Percentiles rank a stretch among this genome's conserved stretches.
phyloP scores from a whole-genome alignment of 148 eudicot species.

The Fagopyrum esculentum region DNA sequence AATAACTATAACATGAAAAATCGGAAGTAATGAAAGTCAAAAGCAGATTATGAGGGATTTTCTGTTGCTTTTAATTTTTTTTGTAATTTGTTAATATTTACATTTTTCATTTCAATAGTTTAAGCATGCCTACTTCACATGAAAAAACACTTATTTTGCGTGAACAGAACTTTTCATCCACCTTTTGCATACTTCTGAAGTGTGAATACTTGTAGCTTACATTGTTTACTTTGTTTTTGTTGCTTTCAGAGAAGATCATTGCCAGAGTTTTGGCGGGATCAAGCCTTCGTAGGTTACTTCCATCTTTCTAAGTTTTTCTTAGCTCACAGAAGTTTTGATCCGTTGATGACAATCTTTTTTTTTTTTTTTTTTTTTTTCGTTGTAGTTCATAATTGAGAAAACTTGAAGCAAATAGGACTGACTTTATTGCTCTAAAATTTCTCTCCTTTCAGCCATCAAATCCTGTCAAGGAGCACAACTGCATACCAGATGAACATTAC shows the following conservation, averaged over 20 bases:
- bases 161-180: background rate
- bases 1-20: background rate
- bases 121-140: background rate
- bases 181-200: background rate
- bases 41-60: background rate
- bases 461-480: slow-evolving; percentile 74
- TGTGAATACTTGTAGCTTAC: slow-evolving; percentile 1
- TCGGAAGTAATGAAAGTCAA: background rate
- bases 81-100: background rate
- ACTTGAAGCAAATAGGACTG: background rate
- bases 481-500: slow-evolving; percentile 98
- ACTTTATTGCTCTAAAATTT: background rate
- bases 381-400: background rate
- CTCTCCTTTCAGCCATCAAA: slow-evolving; percentile 59
- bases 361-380: background rate
- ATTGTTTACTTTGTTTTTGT: background rate
- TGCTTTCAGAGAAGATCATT: slow-evolving; percentile 60
- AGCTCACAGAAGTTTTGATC: background rate
- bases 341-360: background rate
- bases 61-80: background rate
- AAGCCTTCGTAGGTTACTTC: slow-evolving; percentile 46
- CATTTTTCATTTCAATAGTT: background rate
- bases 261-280: slow-evolving; percentile 94
- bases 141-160: background rate
- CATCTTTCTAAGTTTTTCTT: background rate